phyloP scores from a whole-genome alignment of 306 rosid species.

The peach (Prunus persica) region DNA sequence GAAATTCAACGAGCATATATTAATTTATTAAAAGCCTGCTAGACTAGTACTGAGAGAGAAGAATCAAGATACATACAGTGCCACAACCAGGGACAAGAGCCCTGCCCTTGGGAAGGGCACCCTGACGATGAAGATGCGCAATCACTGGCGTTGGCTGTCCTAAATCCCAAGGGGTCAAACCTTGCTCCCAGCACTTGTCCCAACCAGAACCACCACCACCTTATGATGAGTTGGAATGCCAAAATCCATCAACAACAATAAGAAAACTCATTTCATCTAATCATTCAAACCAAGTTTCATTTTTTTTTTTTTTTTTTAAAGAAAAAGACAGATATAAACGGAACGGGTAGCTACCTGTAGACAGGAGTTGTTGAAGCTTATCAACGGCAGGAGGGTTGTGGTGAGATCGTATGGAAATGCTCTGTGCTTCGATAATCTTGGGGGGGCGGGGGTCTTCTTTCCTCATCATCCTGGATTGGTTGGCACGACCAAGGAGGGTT shows the following conservation, averaged over 20 bases:
- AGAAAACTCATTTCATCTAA: background rate
- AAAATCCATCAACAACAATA: background rate
- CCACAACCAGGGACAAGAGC: constrained; percentile 47
- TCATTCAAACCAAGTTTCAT: background rate
- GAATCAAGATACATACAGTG: constrained; percentile 20
- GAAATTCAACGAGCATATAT: no score
- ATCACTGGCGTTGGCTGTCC: constrained; percentile 35
- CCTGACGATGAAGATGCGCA: constrained; percentile 29
- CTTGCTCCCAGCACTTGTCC: constrained; percentile 41
- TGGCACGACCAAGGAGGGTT: background rate
- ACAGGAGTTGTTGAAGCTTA: constrained; percentile 12
- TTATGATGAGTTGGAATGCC: background rate
- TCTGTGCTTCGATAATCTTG: background rate
- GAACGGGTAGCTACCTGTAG: constrained; percentile 14
- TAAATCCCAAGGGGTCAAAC: constrained; percentile 43
- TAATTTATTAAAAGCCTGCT: no score
- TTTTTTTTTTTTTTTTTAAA: background rate
- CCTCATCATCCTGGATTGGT: background rate
- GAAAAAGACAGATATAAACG: background rate
- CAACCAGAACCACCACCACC: constrained; percentile 14
- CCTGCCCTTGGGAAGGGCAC: constrained; percentile 37
- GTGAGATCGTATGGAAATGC: background rate
- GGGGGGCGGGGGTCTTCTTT: background rate
- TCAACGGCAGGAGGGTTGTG: background rate
- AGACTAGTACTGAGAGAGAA: background rate